Percentiles rank a stretch among this genome's conserved stretches.
These are phyloP conservation scores for Aspergillus steynii DNA, from an alignment of 495 filamentous ascomycete genomes.

Conservation along the genomic window DNA sequence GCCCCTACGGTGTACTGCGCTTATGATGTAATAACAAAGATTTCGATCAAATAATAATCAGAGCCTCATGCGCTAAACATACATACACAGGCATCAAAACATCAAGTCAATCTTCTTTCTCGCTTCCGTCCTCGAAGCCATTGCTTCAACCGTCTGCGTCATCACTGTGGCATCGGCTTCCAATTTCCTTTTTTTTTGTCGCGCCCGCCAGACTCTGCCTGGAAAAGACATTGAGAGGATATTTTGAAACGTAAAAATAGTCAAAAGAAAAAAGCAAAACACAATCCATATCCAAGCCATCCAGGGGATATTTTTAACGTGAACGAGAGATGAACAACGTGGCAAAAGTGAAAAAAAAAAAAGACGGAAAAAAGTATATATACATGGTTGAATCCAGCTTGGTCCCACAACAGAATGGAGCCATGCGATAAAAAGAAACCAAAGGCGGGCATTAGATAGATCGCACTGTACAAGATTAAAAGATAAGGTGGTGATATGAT, in stretches of 20 bases:
- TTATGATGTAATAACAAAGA: too few species aligned
- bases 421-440: slow-evolving; percentile 14
- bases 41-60: not conserved
- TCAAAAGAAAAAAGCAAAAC: slow-evolving; percentile 1
- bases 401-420: slow-evolving; percentile 12
- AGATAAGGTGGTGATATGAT: slow-evolving; percentile 7
- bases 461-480: slow-evolving; percentile 33
- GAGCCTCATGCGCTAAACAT: slow-evolving; percentile 13
- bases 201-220: not conserved
- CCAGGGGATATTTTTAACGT: slow-evolving; percentile 10
- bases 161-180: slow-evolving; percentile 1
- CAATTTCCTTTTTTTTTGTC: slow-evolving; percentile 1
- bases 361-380: slow-evolving; percentile 34
- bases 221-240: not conserved
- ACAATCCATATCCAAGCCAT: slow-evolving; percentile 4
- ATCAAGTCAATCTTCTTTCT: slow-evolving; percentile 7
- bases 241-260: not conserved
- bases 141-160: not conserved
- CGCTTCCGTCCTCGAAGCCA: not conserved
- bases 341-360: slow-evolving; percentile 18
- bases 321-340: slow-evolving; percentile 14
- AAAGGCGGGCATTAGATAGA: slow-evolving; percentile 21
- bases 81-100: slow-evolving; percentile 12
- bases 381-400: slow-evolving; percentile 32
- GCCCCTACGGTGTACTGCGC: too few species aligned